phyloP scores from a whole-genome alignment of 176 grass and related monocot species.

The Eleusine indica region DNA sequence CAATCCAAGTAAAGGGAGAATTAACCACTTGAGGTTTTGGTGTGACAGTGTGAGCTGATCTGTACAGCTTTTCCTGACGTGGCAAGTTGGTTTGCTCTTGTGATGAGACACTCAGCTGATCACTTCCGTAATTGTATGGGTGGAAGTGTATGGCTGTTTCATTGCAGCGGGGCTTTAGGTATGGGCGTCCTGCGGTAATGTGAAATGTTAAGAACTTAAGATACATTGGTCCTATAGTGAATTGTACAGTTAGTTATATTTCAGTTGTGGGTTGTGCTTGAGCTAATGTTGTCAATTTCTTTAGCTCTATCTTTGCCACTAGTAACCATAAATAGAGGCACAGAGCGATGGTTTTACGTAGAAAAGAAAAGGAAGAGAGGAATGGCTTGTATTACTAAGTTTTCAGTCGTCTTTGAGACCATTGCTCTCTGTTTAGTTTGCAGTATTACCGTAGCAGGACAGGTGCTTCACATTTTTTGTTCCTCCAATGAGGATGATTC shows the following conservation, averaged over 20 bases:
- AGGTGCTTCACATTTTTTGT: neutral
- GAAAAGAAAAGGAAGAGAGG: neutral
- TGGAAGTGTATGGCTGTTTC: constrained; percentile 7
- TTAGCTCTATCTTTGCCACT: neutral
- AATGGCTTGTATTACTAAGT: neutral
- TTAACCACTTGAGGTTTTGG: constrained; percentile 41
- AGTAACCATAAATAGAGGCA: no score
- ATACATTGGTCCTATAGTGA: neutral
- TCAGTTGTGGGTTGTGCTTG: neutral
- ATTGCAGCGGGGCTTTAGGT: neutral
- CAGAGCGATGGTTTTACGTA: neutral
- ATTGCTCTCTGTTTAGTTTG: no score
- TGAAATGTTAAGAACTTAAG: neutral
- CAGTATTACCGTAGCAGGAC: neutral
- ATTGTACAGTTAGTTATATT: neutral
- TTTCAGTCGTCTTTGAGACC: neutral
- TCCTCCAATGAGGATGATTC: neutral
- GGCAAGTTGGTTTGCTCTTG: constrained; percentile 32
- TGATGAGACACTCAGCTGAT: constrained; percentile 6
- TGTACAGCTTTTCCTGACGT: constrained; percentile 35
- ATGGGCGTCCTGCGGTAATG: neutral
- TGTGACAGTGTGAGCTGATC: constrained; percentile 1
- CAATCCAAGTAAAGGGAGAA: neutral
- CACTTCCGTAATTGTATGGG: neutral
- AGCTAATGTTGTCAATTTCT: neutral